Base-by-base conservation (phyloP, 495 filamentous ascomycete genomes). In the Astrothelium subdiscretum region DNA sequence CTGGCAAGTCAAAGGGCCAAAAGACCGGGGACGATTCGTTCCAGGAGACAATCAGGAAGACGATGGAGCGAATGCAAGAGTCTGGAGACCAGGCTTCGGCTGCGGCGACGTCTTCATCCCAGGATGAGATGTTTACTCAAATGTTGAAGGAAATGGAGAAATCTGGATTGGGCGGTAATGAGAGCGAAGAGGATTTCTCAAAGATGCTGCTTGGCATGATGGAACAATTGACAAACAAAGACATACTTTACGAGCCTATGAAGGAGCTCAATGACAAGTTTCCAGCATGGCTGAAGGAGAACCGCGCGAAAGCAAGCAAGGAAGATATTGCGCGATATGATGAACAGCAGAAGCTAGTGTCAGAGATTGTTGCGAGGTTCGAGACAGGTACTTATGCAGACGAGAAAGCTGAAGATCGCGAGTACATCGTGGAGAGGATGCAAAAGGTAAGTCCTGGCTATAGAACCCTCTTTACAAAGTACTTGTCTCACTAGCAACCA, bases 161-260 rank as follows among this genome's bases (percentile, higher is more conserved):
- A 58, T 81, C 79, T 10, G 82, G 80, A 1, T 78, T 82, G 1
- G 81, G 75, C 3, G 87, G 84, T 18, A 84, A 80, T 18, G 70
- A 65, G 10, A 72, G 69, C 29, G 91, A 97, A 24, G 91, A 92
- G 61, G 91, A 95, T 64, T 87, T 97, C 67, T 88, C 87, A 29
- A 92, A 94, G 74, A 88, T 97, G 85, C 80, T 97, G 32, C 79
- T 95, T 78, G 89, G 87, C 31, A 96, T 97, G 90, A 97, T 98
- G 92, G 90, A 97, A 74, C 91, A 98, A 73, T 78, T 98, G 61
- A 97, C 94, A 1, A 95, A 94, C 70, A 97, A 96, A 78, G 94
- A 98, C 69, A 96, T 98, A 62, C 76, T 98, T 48, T 97, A 98
- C 69, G 92, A 97, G 76, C 94, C 94, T 18, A 97, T 98, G 92